Percentiles rank a stretch among this genome's conserved stretches.
phyloP scores from a whole-genome alignment of 495 filamentous ascomycete species.

The Penicillium bovifimosum region DNA sequence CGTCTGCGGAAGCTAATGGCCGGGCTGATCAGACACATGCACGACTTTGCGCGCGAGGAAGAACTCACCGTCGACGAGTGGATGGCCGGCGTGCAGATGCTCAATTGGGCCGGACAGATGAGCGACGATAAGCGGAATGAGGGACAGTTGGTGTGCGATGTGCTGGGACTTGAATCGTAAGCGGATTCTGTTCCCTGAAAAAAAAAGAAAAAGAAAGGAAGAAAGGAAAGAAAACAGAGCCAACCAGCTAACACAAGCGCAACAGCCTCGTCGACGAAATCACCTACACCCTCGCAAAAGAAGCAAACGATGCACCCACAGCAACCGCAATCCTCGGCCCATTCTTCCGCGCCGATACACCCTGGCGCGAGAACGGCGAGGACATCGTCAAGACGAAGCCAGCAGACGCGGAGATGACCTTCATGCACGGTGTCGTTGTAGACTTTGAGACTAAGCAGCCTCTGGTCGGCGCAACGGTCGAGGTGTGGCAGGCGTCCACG shows the following conservation, averaged over 20 bases:
- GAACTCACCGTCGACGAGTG: slow-evolving; percentile 45
- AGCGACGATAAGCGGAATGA: slow-evolving; percentile 68
- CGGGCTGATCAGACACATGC: slow-evolving; percentile 39
- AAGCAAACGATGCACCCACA: slow-evolving; percentile 50
- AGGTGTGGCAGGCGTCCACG: slow-evolving; percentile 72
- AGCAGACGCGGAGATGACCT: slow-evolving; percentile 49
- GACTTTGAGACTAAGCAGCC: slow-evolving; percentile 53
- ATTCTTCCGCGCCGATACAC: slow-evolving; percentile 69
- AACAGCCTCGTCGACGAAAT: slow-evolving; percentile 66
- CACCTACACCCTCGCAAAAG: slow-evolving; percentile 56
- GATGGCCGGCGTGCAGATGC: slow-evolving; percentile 46
- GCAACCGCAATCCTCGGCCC: slow-evolving; percentile 71
- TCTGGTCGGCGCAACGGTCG: slow-evolving; percentile 57
- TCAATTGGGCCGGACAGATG: slow-evolving; percentile 71
- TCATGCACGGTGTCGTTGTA: slow-evolving; percentile 59
- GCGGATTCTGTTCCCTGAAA: slow-evolving; percentile 1
- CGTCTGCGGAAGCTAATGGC: slow-evolving; percentile 44
- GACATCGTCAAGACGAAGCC: slow-evolving; percentile 57
- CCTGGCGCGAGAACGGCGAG: slow-evolving; percentile 55
- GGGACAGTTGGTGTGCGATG: slow-evolving; percentile 64
- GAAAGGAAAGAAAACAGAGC: neutral
- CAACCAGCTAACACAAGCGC: neutral
- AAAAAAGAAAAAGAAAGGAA: no score
- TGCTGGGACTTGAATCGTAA: slow-evolving; percentile 65
- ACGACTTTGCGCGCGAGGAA: slow-evolving; percentile 47